These are phyloP conservation scores for Nicotiana otophora DNA, from an alignment of 257 asterid genomes.

Conservation along the genomic window DNA sequence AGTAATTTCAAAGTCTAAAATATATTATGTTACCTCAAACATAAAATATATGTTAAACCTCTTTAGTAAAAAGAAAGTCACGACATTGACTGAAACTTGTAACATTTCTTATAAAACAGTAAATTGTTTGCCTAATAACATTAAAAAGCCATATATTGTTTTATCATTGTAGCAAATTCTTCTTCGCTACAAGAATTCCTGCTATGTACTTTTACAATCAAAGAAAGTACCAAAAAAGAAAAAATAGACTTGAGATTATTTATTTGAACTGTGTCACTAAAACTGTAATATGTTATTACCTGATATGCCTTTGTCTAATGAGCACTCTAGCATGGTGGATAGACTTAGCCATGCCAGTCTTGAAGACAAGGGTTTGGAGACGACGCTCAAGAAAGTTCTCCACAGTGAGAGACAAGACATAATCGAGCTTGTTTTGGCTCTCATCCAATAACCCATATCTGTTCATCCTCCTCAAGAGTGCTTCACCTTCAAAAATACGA, in stretches of 20 bases:
- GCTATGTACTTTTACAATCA: neutral
- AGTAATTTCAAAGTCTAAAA: too few relatives aligned
- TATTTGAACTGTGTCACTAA: neutral
- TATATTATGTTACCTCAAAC: too few relatives aligned
- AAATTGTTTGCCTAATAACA: too few relatives aligned
- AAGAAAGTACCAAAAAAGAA: neutral
- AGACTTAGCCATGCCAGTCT: slow-evolving; percentile 68
- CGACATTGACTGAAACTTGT: too few relatives aligned
- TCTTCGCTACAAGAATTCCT: neutral
- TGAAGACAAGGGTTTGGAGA: slow-evolving; percentile 57
- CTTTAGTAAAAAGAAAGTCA: too few relatives aligned
- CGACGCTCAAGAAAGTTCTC: slow-evolving; percentile 69
- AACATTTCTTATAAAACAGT: too few relatives aligned
- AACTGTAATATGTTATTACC: slow-evolving; percentile 16
- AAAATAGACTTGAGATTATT: neutral
- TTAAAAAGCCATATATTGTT: too few relatives aligned
- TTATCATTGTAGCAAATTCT: too few relatives aligned
- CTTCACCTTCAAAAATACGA: slow-evolving; percentile 65
- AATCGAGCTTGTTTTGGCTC: slow-evolving; percentile 67
- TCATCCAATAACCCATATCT: slow-evolving; percentile 48
- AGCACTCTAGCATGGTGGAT: slow-evolving; percentile 70
- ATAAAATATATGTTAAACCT: too few relatives aligned
- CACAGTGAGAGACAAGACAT: slow-evolving; percentile 58
- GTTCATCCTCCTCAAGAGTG: slow-evolving; percentile 66
- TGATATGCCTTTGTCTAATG: slow-evolving; percentile 62